phyloP scores from a whole-genome alignment of 148 eudicot genomes.

The Cornus florida region DNA sequence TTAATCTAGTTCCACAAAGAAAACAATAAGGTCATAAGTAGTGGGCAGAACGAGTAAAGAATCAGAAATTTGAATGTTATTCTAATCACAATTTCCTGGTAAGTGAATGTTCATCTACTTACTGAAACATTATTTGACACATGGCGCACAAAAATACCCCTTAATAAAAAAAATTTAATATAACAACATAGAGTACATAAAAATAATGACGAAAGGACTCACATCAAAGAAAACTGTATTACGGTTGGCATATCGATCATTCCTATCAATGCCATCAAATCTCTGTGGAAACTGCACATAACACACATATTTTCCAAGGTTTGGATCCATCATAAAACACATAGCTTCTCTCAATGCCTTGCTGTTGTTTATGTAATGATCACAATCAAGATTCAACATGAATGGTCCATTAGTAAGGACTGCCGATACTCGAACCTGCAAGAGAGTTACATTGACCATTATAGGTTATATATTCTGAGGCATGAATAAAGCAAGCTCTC shows the following conservation, averaged over 20 bases:
- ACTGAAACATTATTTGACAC: not conserved
- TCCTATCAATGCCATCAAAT: conserved; percentile 57
- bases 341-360: conserved; percentile 56
- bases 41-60: not conserved
- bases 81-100: no score
- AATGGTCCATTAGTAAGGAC: conserved; percentile 62
- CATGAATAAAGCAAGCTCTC: not conserved
- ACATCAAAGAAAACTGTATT: conserved; percentile 67
- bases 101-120: not conserved
- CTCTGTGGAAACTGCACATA: conserved; percentile 71
- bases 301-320: conserved; percentile 49
- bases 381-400: conserved; percentile 62
- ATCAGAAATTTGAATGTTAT: no score
- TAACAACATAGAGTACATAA: not conserved
- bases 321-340: conserved; percentile 71
- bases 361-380: conserved; percentile 63
- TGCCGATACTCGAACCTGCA: conserved; percentile 59
- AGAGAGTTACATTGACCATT: not conserved
- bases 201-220: conserved; percentile 16
- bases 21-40: not conserved
- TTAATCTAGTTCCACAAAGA: conserved; percentile 23
- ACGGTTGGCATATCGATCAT: conserved; percentile 63
- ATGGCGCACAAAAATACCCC: not conserved
- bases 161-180: no score
- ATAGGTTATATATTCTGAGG: not conserved